Conservation (phyloP, 2,329 filamentous ascomycete species). For the Aspergillus fumigatus region DNA sequence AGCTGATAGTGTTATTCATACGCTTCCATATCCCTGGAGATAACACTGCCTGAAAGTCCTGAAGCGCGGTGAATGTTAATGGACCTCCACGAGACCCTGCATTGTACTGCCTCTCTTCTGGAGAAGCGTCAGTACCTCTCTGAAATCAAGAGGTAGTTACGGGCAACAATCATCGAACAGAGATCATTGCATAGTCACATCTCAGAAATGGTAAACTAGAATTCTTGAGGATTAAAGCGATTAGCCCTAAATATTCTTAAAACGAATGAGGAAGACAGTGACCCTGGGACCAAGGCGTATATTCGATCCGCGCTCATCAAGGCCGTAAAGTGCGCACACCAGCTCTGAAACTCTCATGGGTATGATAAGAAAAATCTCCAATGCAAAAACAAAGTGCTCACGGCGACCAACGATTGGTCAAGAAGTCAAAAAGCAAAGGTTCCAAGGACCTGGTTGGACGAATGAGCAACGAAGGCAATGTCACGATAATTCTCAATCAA, state of each 20-base stretch:
- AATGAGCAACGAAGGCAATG: constrained; percentile 9
- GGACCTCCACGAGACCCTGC: neutral
- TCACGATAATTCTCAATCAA: constrained; percentile 8
- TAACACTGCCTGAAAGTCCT: neutral
- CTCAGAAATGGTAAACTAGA: neutral
- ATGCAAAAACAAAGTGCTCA: constrained; percentile 16
- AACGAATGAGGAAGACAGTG: neutral
- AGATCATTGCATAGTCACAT: neutral
- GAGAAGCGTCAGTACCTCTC: neutral
- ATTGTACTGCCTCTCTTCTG: neutral
- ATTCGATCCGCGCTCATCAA: constrained; percentile 17
- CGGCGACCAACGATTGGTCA: constrained; percentile 16
- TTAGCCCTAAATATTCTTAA: neutral
- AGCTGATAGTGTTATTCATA: neutral
- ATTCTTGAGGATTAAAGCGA: neutral
- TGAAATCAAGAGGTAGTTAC: neutral
- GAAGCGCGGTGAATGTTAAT: neutral
- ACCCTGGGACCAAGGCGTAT: constrained; percentile 12
- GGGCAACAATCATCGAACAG: neutral
- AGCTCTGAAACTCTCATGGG: constrained; percentile 25
- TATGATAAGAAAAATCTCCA: constrained; percentile 23
- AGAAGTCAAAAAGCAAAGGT: constrained; percentile 14
- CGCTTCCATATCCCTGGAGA: neutral
- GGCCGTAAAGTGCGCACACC: constrained; percentile 10
- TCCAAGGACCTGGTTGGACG: constrained; percentile 13